Percentiles rank a stretch among this genome's conserved stretches.
Conservation (phyloP, 768 basidiomycete genomes). For the Fibroporia radiculosa region DNA sequence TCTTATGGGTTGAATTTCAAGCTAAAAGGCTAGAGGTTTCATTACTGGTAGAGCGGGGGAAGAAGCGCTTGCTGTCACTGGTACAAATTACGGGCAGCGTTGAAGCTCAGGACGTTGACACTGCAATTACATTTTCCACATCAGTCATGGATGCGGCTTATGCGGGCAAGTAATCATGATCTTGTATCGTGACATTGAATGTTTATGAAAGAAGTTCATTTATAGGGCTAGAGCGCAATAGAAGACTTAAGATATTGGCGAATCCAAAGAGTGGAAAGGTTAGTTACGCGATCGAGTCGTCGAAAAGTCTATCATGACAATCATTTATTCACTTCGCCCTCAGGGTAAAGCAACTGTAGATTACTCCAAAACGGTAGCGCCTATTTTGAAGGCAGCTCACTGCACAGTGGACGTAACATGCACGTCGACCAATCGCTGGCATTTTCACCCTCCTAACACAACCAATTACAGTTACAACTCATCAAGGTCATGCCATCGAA, state of each 20-base stretch:
- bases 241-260: conserved; percentile 59
- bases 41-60: conserved; percentile 40
- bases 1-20: conserved; percentile 44
- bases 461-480: conserved; percentile 48
- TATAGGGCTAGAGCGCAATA: conserved; percentile 44
- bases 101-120: conserved; percentile 24
- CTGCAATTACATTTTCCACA: conserved; percentile 44
- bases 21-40: conserved; percentile 37
- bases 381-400: conserved; percentile 60
- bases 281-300: conserved; percentile 43
- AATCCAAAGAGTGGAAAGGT: conserved; percentile 78
- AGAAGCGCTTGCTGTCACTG: conserved; percentile 32
- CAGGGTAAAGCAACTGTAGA: conserved; percentile 58
- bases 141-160: conserved; percentile 52
- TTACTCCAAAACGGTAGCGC: conserved; percentile 55
- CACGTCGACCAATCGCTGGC: conserved; percentile 28
- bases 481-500: conserved; percentile 56
- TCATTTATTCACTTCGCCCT: conserved; percentile 6
- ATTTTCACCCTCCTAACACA: neutral
- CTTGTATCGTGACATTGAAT: conserved; percentile 10
- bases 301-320: neutral
- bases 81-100: conserved; percentile 37
- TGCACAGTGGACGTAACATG: conserved; percentile 57
- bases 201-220: conserved; percentile 1
- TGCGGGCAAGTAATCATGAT: conserved; percentile 46